Conservation (phyloP, 2,329 filamentous ascomycete species). For the Penicillium sp. region DNA sequence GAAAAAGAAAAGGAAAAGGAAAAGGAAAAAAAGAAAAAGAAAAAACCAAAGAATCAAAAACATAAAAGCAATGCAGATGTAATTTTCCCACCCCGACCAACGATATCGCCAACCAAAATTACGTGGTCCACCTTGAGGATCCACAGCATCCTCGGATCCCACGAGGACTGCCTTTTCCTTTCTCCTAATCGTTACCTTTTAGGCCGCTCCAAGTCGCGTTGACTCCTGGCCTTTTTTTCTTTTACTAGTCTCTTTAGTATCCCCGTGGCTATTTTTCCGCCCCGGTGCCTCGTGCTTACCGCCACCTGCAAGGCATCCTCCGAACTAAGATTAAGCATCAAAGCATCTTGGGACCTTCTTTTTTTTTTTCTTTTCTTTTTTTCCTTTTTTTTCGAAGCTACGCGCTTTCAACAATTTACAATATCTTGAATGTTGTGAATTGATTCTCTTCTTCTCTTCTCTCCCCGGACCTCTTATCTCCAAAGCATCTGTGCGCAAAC, state of each 20-base stretch:
- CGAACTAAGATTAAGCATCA: conserved; percentile 37
- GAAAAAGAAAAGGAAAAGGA: background rate
- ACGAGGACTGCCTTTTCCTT: conserved; percentile 10
- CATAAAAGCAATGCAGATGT: background rate
- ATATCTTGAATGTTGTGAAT: conserved; percentile 3
- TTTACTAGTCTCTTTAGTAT: conserved; percentile 4
- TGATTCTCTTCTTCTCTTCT: conserved; percentile 7
- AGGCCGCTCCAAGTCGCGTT: conserved; percentile 19
- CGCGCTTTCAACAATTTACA: background rate
- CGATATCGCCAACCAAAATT: conserved; percentile 15
- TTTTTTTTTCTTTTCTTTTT: conserved; percentile 11
- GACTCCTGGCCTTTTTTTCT: conserved; percentile 15
- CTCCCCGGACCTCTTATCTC: conserved; percentile 5
- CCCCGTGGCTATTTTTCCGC: conserved; percentile 1
- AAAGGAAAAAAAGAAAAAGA: background rate
- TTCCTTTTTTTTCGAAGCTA: background rate
- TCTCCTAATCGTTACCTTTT: conserved; percentile 23
- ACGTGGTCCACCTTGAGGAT: conserved; percentile 18
- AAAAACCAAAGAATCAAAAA: background rate
- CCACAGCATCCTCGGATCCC: conserved; percentile 33
- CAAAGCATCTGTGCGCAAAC: conserved; percentile 1
- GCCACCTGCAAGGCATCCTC: conserved; percentile 33
- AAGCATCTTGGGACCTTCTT: conserved; percentile 30
- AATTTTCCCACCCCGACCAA: conserved; percentile 5
- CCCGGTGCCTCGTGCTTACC: conserved; percentile 31